phyloP scores from a whole-genome alignment of 2,329 filamentous ascomycete species.

The Harringtonia lauricola region DNA sequence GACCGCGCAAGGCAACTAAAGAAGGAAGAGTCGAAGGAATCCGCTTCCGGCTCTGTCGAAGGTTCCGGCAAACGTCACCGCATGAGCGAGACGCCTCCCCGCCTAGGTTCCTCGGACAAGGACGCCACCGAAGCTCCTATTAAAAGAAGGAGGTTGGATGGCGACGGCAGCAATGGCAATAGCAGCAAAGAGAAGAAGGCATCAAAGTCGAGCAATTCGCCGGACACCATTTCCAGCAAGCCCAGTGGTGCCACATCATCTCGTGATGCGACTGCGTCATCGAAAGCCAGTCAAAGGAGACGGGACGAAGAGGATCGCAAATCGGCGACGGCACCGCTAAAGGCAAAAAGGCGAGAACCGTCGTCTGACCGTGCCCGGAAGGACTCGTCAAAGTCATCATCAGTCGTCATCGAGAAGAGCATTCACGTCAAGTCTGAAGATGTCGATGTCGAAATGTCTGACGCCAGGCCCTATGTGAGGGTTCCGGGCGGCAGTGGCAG shows the following conservation, averaged over 20 bases:
- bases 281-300: constrained; percentile 25
- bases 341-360: constrained; percentile 23
- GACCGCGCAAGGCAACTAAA: constrained; percentile 51
- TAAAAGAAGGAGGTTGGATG: constrained; percentile 48
- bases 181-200: constrained; percentile 33
- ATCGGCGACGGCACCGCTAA: constrained; percentile 17
- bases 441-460: constrained; percentile 43
- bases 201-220: constrained; percentile 28
- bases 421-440: constrained; percentile 50
- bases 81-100: constrained; percentile 47
- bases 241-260: constrained; percentile 7
- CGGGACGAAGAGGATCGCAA: constrained; percentile 31
- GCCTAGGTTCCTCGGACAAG: constrained; percentile 38
- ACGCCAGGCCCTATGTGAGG: constrained; percentile 21
- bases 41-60: constrained; percentile 39
- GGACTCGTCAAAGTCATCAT: constrained; percentile 25
- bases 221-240: constrained; percentile 35
- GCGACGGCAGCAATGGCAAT: constrained; percentile 21
- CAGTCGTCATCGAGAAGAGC: constrained; percentile 31
- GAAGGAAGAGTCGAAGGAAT: constrained; percentile 48
- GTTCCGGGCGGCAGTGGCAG: too few species aligned
- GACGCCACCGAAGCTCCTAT: constrained; percentile 38
- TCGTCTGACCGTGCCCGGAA: constrained; percentile 26
- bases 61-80: constrained; percentile 45
- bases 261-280: constrained; percentile 13